These are phyloP conservation scores for Scheffersomyces illinoinensis DNA, from an alignment of 1,139 yeast species.

Conservation along the genomic window DNA sequence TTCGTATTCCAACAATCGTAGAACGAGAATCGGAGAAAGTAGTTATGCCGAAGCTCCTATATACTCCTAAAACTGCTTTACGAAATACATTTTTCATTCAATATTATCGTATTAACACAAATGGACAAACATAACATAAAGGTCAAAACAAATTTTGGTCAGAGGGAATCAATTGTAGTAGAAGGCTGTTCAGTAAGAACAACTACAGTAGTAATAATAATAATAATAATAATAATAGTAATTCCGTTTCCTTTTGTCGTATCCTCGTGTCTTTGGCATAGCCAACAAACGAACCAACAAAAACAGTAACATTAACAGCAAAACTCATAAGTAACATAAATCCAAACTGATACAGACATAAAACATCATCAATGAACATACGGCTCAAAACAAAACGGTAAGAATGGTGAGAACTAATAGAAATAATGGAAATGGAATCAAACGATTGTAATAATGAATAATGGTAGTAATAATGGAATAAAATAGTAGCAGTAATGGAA, in stretches of 20 bases:
- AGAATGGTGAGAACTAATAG: neutral
- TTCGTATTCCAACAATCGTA: too few relatives aligned
- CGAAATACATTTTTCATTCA: neutral
- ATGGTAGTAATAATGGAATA: neutral
- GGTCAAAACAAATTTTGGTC: neutral
- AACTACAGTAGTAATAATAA: neutral
- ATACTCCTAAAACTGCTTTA: neutral
- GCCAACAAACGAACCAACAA: neutral
- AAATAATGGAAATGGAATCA: neutral
- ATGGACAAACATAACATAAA: neutral
- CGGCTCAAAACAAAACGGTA: neutral
- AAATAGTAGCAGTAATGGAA: neutral
- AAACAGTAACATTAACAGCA: neutral
- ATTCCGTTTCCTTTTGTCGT: neutral
- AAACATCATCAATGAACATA: neutral
- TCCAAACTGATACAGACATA: neutral
- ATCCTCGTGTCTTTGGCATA: neutral
- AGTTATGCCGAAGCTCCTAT: too few relatives aligned
- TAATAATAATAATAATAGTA: neutral
- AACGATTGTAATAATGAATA: neutral
- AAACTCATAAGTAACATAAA: neutral
- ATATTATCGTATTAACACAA: neutral
- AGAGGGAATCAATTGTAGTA: neutral
- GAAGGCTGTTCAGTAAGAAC: neutral
- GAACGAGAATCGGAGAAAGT: too few relatives aligned